Base-by-base conservation (phyloP, 257 asterid species). In the Przewalskia tangutica region DNA sequence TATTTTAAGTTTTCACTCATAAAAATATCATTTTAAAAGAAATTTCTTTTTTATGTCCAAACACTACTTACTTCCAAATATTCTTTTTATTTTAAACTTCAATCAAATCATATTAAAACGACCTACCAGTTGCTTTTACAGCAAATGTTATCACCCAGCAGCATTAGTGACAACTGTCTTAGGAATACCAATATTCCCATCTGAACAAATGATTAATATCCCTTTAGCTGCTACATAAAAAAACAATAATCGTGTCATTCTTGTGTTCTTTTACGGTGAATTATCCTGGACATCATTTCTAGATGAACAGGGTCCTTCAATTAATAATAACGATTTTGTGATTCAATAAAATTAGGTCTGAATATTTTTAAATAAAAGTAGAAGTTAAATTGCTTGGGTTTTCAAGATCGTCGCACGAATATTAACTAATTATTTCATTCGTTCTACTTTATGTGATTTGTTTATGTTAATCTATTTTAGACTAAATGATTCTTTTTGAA, bases 81-180 rank as follows among this genome's bases (percentile, higher is more conserved):
- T n/a, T n/a, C n/a, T n/a, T n/a, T n/a, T n/a, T n/a, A 51, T 51
- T 51, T 48, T 53, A 53, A 53, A 12, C 6, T 53, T 12, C 58
- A 53, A 53, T 13, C 86, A 81, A 27, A 89, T 82, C 62, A 88
- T 85, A 44, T 85, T 66, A 18, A 4, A 65, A 65, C 34, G 81
- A 76, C 77, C 81, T 66, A 71, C 83, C 88, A n/a, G 77, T 79
- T 53, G 87, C 55, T 20, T 80, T 86, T 48, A 86, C 87, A 20
- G 85, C 89, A 12, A 87, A 88, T 5, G 84, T 86, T n/a, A 85
- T 84, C 87, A 85, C 50, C 89, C 85, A 89, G 87, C 89, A 79
- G 86, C 89, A 58, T 84, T 85, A 67, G 87, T 84, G 40, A 42
- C 85, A 56, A 84, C 84, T 6, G 88, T 87, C 86, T 84, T 83